These are phyloP conservation scores for Stemphylium lycopersici DNA, from an alignment of 2,329 filamentous ascomycete species.

Conservation along the genomic window DNA sequence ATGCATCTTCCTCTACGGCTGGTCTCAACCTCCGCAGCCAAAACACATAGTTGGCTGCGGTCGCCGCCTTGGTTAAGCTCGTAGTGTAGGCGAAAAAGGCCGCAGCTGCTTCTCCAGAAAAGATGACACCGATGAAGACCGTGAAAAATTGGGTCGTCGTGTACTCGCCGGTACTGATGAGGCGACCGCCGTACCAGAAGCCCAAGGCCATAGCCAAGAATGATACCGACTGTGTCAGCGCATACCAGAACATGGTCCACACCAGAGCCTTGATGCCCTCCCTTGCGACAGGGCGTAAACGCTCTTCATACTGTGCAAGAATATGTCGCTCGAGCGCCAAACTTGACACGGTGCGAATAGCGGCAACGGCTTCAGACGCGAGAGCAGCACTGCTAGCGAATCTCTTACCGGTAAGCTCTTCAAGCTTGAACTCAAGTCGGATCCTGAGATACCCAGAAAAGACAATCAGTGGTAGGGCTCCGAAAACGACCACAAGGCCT, in stretches of 20 bases:
- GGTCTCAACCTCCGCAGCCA: constrained; percentile 50
- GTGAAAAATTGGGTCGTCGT: constrained; percentile 88
- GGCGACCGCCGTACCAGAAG: constrained; percentile 48
- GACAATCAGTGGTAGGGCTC: constrained; percentile 46
- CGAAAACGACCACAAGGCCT: constrained; percentile 77
- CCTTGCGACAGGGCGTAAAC: constrained; percentile 59
- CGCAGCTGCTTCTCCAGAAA: constrained; percentile 68
- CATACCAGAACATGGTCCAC: constrained; percentile 79
- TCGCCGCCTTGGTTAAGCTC: constrained; percentile 95
- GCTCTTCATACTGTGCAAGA: constrained; percentile 67
- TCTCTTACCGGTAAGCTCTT: constrained; percentile 74
- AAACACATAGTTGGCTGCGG: constrained; percentile 68
- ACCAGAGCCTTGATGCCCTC: constrained; percentile 71
- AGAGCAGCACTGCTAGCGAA: constrained; percentile 67
- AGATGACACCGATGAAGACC: constrained; percentile 68
- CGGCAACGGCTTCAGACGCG: constrained; percentile 90
- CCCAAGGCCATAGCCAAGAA: constrained; percentile 44
- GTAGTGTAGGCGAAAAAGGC: constrained; percentile 92
- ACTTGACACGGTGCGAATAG: constrained; percentile 91
- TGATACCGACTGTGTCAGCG: constrained; percentile 80
- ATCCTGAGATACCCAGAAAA: constrained; percentile 82
- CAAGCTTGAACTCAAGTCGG: constrained; percentile 80
- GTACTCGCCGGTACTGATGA: constrained; percentile 56
- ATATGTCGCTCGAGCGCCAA: constrained; percentile 88
- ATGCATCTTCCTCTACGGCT: constrained; percentile 47